Evolutionary conservation across 2,329 filamentous ascomycete genomes (phyloP), one percentile per base, ranked within the genome.

Genomic region (Aspergillus sp.): DNA sequence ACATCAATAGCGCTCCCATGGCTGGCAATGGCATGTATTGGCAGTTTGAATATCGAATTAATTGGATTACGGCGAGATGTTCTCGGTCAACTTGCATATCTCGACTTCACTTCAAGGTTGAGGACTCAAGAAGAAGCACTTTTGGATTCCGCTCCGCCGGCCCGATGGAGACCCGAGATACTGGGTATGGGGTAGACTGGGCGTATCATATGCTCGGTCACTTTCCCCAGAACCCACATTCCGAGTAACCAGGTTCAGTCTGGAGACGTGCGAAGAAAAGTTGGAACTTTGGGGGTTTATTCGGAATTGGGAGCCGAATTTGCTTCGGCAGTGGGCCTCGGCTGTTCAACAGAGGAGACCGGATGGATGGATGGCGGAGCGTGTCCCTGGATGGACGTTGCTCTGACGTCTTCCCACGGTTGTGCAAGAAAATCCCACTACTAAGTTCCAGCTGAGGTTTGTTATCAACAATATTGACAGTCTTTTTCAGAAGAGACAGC

Each of bases 281-380:
- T 30, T 30, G 26, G 26, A 30, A 30, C 26, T 30, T 30, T 30
- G 9, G 26, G 2, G 26, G 26, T 30, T 11, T 11, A 30, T 9
- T 30, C 26, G 26, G 26, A 30, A 8, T 30, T 30, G 26, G 26
- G 26, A 30, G 26, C 26, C 26, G 26, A 30, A 30, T 9, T 30
- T 30, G 26, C 26, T 11, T 30, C 50, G 18, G 42, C 36, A 43
- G 13, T 44, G 49, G 22, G 49, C 42, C 49, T 44, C 39, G 39
- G 24, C n/a, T 30, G 11, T 30, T 30, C 26, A 9, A 30, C 22
- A 41, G 18, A 30, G 26, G 38, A 20, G n/a, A 47, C 32, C 50
- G 50, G 50, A 53, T 53, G 41, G 24, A 53, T 38, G 50, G 50
- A 53, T 43, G 38, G 48, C 22, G 36, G 20, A 50, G 22, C 18